phyloP scores from a whole-genome alignment of 2,329 filamentous ascomycete genomes.

The Decorospora gaudefroyi region DNA sequence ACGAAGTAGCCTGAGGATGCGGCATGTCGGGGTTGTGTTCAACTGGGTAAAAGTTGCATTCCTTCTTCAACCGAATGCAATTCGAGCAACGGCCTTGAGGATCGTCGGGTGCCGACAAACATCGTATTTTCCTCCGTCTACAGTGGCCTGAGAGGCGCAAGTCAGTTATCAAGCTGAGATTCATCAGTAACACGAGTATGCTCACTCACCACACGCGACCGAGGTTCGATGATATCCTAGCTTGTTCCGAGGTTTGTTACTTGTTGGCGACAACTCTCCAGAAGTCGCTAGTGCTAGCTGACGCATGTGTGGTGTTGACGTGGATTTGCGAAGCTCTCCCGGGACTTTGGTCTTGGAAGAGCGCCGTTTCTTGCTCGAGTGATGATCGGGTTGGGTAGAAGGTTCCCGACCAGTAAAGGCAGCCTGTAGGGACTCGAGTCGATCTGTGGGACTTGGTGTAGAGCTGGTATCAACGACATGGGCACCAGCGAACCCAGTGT shows the following conservation, averaged over 20 bases:
- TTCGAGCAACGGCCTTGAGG: slow-evolving; percentile 79
- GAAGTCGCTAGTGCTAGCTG: slow-evolving; percentile 45
- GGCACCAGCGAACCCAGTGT: slow-evolving; percentile 32
- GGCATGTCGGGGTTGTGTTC: slow-evolving; percentile 68
- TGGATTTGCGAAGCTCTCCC: slow-evolving; percentile 49
- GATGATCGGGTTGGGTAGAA: slow-evolving; percentile 27
- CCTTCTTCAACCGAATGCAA: slow-evolving; percentile 91
- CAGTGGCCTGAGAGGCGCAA: slow-evolving; percentile 70
- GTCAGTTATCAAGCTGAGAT: slow-evolving; percentile 21
- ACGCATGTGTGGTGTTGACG: slow-evolving; percentile 56
- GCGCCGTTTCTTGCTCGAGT: slow-evolving; percentile 44
- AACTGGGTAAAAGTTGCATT: slow-evolving; percentile 90
- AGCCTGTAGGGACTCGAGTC: slow-evolving; percentile 23
- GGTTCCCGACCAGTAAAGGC: slow-evolving; percentile 26
- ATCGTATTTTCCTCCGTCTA: slow-evolving; percentile 90
- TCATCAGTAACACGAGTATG: neutral
- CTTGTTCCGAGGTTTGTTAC: slow-evolving; percentile 81
- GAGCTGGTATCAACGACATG: slow-evolving; percentile 30
- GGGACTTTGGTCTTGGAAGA: slow-evolving; percentile 49
- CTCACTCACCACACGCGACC: slow-evolving; percentile 86
- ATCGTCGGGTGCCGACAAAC: slow-evolving; percentile 75
- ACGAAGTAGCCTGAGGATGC: slow-evolving; percentile 49
- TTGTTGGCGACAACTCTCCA: slow-evolving; percentile 53
- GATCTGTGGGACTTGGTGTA: slow-evolving; percentile 30
- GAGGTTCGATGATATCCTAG: slow-evolving; percentile 94